Conservation (phyloP, 495 filamentous ascomycete species). For the Cudoniella acicularis region DNA sequence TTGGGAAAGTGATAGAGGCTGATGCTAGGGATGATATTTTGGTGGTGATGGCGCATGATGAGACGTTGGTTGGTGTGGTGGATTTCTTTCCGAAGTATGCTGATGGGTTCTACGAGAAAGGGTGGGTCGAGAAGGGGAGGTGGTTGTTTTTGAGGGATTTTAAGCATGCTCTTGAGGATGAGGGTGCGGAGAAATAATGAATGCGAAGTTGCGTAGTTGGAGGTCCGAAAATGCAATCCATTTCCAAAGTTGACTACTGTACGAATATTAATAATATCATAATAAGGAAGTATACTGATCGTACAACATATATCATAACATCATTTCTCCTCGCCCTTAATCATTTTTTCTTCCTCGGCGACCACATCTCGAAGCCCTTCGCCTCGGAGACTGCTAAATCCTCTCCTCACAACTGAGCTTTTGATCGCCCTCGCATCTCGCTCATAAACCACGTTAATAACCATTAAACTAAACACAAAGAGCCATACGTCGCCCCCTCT, state of each 20-base stretch:
- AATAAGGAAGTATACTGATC: not conserved
- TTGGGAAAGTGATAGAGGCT: constrained; percentile 37
- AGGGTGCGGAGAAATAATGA: no score
- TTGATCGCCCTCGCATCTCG: constrained; percentile 60
- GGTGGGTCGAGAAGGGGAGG: constrained; percentile 42
- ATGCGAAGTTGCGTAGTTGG: no score
- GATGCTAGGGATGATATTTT: constrained; percentile 47
- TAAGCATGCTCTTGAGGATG: constrained; percentile 10
- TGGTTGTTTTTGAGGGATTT: constrained; percentile 53
- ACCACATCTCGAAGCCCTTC: constrained; percentile 33
- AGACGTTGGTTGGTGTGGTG: constrained; percentile 32
- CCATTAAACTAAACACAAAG: constrained; percentile 69
- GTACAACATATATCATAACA: not conserved
- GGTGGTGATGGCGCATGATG: constrained; percentile 50
- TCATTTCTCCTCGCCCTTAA: constrained; percentile 3
- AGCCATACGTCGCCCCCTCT: constrained; percentile 79
- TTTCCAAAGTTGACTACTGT: no score
- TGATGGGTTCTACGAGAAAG: constrained; percentile 44
- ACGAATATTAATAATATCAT: not conserved
- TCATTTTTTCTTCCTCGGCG: constrained; percentile 23
- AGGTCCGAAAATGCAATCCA: no score
- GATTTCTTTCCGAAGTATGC: constrained; percentile 43
- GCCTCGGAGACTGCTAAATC: constrained; percentile 69
- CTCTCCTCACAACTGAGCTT: constrained; percentile 66
- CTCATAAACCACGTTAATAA: constrained; percentile 79